Conservation (phyloP, 495 filamentous ascomycete species). For the Hypoxylon fragiforme region DNA sequence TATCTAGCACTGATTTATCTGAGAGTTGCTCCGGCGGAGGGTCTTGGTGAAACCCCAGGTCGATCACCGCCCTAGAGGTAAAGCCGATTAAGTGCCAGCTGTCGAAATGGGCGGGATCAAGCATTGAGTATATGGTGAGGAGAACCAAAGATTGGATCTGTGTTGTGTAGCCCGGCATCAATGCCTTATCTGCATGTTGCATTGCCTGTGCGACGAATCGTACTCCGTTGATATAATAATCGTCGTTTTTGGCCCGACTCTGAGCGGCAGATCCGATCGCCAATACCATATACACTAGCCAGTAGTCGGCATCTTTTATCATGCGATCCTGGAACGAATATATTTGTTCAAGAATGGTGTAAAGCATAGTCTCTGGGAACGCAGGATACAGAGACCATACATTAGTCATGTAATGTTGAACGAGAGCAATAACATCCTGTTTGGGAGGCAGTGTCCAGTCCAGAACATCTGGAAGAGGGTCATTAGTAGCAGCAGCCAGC, state of each 20-base stretch:
- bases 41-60: constrained; percentile 89
- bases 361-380: constrained; percentile 74
- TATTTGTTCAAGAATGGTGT: constrained; percentile 74
- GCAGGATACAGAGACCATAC: constrained; percentile 78
- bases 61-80: constrained; percentile 79
- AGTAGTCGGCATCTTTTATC: constrained; percentile 75
- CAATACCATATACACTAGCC: constrained; percentile 85
- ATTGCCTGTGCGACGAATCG: constrained; percentile 71
- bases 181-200: constrained; percentile 72
- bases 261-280: constrained; percentile 75
- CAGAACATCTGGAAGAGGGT: constrained; percentile 58
- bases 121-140: constrained; percentile 82
- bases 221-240: constrained; percentile 64
- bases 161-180: constrained; percentile 77
- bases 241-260: constrained; percentile 68
- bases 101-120: constrained; percentile 86
- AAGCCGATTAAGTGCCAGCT: constrained; percentile 90
- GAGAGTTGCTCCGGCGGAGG: constrained; percentile 66
- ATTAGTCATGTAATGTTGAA: constrained; percentile 82
- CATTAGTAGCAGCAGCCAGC: constrained; percentile 70
- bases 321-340: constrained; percentile 65
- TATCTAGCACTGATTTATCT: constrained; percentile 66
- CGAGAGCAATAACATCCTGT: constrained; percentile 62
- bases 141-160: constrained; percentile 85
- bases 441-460: constrained; percentile 66